Conservation (phyloP, 371 early-diverging fungal species). For the Haplosporangium sp. region DNA sequence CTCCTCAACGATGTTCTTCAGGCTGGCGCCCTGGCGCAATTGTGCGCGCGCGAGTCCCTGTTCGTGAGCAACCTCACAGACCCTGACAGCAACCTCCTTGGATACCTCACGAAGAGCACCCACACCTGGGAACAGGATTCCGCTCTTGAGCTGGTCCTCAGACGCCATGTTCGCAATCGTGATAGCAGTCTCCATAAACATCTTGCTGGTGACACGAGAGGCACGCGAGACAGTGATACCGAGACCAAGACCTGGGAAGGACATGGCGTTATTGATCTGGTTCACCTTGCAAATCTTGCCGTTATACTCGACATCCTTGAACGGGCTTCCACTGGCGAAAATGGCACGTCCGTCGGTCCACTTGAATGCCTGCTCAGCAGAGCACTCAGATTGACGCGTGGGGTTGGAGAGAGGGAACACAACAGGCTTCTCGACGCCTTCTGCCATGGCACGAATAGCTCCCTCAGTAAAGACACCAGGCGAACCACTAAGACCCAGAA, state of each 20-base stretch:
- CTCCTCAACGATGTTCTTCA: constrained; percentile 61
- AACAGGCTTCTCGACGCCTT: constrained; percentile 66
- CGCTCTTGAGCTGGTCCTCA: constrained; percentile 68
- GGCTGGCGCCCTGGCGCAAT: constrained; percentile 60
- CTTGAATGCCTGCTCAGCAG: constrained; percentile 70
- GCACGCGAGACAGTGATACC: constrained; percentile 68
- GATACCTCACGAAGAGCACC: constrained; percentile 63
- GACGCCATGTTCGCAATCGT: constrained; percentile 70
- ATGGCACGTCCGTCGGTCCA: constrained; percentile 73
- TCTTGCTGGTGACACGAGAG: constrained; percentile 64
- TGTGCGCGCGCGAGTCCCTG: constrained; percentile 65
- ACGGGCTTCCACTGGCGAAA: constrained; percentile 73
- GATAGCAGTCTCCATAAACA: constrained; percentile 72
- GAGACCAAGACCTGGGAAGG: constrained; percentile 70
- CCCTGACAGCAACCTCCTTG: constrained; percentile 65
- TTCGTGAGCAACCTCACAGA: constrained; percentile 71
- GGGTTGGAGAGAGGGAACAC: constrained; percentile 77
- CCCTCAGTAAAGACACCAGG: constrained; percentile 70
- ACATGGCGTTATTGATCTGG: constrained; percentile 74
- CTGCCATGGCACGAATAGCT: constrained; percentile 66
- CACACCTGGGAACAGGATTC: constrained; percentile 69
- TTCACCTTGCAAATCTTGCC: constrained; percentile 66
- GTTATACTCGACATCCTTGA: constrained; percentile 60
- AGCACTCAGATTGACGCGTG: constrained; percentile 73
- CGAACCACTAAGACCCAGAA: constrained; percentile 72